These are phyloP conservation scores for Sungouiella thailandica DNA, from an alignment of 805 yeast genomes.

Conservation along the genomic window DNA sequence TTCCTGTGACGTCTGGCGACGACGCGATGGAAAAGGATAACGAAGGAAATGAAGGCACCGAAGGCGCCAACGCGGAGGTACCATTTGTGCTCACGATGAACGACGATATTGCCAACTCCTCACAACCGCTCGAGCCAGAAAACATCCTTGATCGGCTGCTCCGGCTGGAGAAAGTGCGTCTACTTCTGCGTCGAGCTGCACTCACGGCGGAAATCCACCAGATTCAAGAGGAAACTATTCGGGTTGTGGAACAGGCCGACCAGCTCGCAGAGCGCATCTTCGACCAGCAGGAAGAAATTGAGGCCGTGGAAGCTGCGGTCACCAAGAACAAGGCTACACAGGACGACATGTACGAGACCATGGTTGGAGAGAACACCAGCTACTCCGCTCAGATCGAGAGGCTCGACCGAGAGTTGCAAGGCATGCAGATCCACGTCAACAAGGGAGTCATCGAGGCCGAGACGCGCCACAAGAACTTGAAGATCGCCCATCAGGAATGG, in stretches of 20 bases:
- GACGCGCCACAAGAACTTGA: slow-evolving; percentile 43
- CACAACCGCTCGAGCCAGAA: slow-evolving; percentile 20
- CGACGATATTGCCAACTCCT: no score
- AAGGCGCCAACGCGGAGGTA: no score
- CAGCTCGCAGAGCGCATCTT: slow-evolving; percentile 48
- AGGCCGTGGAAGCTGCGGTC: slow-evolving; percentile 52
- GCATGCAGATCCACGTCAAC: slow-evolving; percentile 43
- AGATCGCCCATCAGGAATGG: slow-evolving; percentile 49
- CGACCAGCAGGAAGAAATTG: slow-evolving; percentile 54
- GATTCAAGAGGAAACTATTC: slow-evolving; percentile 53
- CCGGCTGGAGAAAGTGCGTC: slow-evolving; percentile 41
- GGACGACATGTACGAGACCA: slow-evolving; percentile 52
- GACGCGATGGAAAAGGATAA: slow-evolving; percentile 15
- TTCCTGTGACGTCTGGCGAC: slow-evolving; percentile 31
- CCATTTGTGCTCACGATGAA: no score
- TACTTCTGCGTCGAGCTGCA: slow-evolving; percentile 24
- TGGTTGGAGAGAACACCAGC: slow-evolving; percentile 47
- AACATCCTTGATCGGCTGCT: slow-evolving; percentile 42
- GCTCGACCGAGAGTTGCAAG: slow-evolving; percentile 52
- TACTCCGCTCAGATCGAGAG: slow-evolving; percentile 63
- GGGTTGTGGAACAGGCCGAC: slow-evolving; percentile 56
- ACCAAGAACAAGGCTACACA: slow-evolving; percentile 47
- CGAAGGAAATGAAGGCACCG: no score
- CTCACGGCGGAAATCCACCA: slow-evolving; percentile 42
- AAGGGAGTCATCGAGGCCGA: slow-evolving; percentile 47